Evolutionary conservation across 768 basidiomycete genomes (phyloP).

Genomic region (Zangia roseola): DNA sequence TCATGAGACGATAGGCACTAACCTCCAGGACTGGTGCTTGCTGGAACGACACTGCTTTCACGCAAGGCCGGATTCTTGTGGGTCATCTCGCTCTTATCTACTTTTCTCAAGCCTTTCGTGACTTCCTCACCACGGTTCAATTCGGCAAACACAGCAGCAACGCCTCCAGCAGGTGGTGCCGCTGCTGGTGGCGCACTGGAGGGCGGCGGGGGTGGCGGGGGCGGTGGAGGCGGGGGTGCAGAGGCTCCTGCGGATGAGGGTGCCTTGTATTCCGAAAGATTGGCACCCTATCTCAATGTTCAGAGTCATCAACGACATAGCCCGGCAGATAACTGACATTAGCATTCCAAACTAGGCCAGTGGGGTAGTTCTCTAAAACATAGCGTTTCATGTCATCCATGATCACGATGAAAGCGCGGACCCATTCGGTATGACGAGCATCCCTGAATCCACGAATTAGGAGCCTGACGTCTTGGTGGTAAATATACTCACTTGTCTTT

Average conservation of each 20-base stretch:
- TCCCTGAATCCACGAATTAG: slow-evolving; percentile 53
- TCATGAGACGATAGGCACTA: slow-evolving; percentile 21
- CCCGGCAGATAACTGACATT: slow-evolving; percentile 45
- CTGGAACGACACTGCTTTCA: slow-evolving; percentile 50
- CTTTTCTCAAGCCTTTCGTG: slow-evolving; percentile 88
- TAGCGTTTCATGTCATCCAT: slow-evolving; percentile 83
- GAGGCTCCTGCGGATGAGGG: slow-evolving; percentile 30
- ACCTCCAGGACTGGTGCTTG: slow-evolving; percentile 34
- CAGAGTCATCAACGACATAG: background rate
- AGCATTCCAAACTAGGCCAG: slow-evolving; percentile 87
- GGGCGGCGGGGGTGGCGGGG: slow-evolving; percentile 55
- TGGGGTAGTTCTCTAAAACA: slow-evolving; percentile 79
- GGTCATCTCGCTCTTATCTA: slow-evolving; percentile 95
- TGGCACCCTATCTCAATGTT: slow-evolving; percentile 47
- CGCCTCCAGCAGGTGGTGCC: slow-evolving; percentile 51
- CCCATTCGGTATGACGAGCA: slow-evolving; percentile 87
- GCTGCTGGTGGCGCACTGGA: slow-evolving; percentile 39
- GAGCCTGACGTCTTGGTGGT: background rate
- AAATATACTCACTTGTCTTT: slow-evolving; percentile 74
- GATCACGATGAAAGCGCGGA: slow-evolving; percentile 62
- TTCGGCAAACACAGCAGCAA: slow-evolving; percentile 84
- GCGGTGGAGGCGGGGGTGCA: slow-evolving; percentile 47
- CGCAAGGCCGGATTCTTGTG: slow-evolving; percentile 95
- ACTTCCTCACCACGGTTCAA: slow-evolving; percentile 88
- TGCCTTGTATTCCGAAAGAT: slow-evolving; percentile 52